These are phyloP conservation scores for Lodderomyces pseudojiufengensis DNA, from an alignment of 1,139 yeast species.

Conservation along the genomic window DNA sequence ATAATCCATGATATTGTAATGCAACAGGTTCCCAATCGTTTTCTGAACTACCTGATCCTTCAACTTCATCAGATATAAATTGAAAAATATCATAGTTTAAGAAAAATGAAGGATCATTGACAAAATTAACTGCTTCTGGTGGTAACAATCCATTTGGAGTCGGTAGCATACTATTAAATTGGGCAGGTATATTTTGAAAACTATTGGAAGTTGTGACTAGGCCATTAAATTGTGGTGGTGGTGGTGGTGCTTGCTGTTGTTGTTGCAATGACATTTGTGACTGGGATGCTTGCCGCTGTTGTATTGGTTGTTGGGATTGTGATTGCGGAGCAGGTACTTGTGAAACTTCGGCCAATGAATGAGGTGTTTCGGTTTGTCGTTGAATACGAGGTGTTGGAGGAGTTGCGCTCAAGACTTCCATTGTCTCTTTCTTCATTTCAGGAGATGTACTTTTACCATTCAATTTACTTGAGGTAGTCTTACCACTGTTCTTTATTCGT, in stretches of 20 bases:
- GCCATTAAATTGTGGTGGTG: neutral
- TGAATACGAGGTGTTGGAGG: too few species aligned
- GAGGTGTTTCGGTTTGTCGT: too few species aligned
- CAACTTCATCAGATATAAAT: conserved; percentile 19
- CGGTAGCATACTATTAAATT: neutral
- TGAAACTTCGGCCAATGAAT: too few species aligned
- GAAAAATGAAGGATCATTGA: conserved; percentile 18
- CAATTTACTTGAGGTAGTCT: neutral
- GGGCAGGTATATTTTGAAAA: neutral
- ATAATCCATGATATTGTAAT: conserved; percentile 22
- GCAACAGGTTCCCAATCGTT: conserved; percentile 20
- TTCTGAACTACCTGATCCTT: conserved; percentile 9
- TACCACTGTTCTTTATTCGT: neutral
- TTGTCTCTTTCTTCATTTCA: neutral
- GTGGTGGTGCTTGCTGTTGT: neutral
- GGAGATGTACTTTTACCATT: neutral
- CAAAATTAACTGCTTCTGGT: conserved; percentile 6
- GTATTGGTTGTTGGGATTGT: too few species aligned
- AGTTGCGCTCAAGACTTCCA: too few species aligned
- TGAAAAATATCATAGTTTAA: conserved; percentile 19
- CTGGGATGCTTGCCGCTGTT: too few species aligned
- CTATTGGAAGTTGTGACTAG: too few species aligned
- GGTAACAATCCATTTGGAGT: neutral
- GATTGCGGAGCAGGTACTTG: too few species aligned
- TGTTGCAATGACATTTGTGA: too few species aligned